Evolutionary conservation across 257 asterid species (phyloP).

Genomic region (Ehretia macrophylla): DNA sequence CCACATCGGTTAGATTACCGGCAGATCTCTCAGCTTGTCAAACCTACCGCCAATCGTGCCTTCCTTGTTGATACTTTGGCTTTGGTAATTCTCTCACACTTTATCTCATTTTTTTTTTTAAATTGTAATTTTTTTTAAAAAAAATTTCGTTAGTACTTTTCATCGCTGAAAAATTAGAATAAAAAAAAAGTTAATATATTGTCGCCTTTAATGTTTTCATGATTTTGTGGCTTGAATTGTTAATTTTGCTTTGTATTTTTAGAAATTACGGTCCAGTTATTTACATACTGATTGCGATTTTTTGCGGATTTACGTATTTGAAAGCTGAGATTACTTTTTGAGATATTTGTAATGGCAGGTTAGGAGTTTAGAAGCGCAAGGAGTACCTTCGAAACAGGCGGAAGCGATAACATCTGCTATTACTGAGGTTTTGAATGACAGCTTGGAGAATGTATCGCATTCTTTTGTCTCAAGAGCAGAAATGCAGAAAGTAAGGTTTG

Average conservation of each 20-base stretch:
- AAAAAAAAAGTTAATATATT: not conserved
- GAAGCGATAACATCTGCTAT: slow-evolving; percentile 66
- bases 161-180: not conserved
- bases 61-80: slow-evolving; percentile 52
- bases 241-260: too few species aligned
- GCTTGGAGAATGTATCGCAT: slow-evolving; percentile 48
- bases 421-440: slow-evolving; percentile 45
- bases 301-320: not conserved
- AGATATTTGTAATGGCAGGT: slow-evolving; percentile 26
- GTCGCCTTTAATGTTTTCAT: too few species aligned
- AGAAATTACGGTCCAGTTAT: not conserved
- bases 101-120: not conserved
- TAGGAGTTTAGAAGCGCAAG: slow-evolving; percentile 58
- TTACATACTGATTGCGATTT: too few species aligned
- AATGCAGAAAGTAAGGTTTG: slow-evolving; percentile 53
- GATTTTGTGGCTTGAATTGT: too few species aligned
- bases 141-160: not conserved
- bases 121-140: not conserved
- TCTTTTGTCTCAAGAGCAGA: slow-evolving; percentile 45
- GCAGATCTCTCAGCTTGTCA: slow-evolving; percentile 47
- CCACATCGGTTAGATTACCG: slow-evolving; percentile 24
- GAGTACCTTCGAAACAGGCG: slow-evolving; percentile 53
- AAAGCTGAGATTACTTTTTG: not conserved
- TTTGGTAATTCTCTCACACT: slow-evolving; percentile 28
- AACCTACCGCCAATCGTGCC: slow-evolving; percentile 35